Evolutionary conservation across 1,139 yeast species (phyloP), one percentile per base, ranked within the genome.

Genomic region (Zygosaccharomyces pseudobailii): DNA sequence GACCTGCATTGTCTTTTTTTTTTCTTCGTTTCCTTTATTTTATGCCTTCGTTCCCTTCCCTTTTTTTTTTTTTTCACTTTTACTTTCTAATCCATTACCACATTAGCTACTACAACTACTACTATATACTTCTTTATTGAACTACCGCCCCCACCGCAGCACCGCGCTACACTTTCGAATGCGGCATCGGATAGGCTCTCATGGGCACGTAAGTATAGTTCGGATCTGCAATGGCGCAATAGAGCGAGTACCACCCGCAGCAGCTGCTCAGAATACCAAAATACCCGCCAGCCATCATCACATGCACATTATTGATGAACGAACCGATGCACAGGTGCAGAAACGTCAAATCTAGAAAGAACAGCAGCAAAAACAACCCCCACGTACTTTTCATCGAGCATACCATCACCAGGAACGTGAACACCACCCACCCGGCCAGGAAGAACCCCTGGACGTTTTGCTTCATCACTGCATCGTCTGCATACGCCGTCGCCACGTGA

Each of bases 221-320:
- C 7, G 69, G 67, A 49, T 75, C 80, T 25, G 87, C 84, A 42
- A 83, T 70, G 73, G 87, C 87, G 19, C 88, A 87, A 56, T 79
- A 84, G 8, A 87, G 84, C 42, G 70, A 68, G 63, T 75, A 83
- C 71, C 83, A 82, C 4, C 87, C 92, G 41, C 76, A 61, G 36
- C 79, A 68, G 5, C 85, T 78, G 17, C 85, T 75, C 39, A 83
- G 61, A 31, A 83, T 68, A 25, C 88, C 87, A 56, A 81, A 67
- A 40, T 80, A 81, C 36, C 90, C 92, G 51, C 87, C 90, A n/a
- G 87, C 88, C 59, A 76, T 78, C 39, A 71, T 69, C 5, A 74
- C 69, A 17, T 70, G 69, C 5, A 69, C 72, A 17, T 70, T 69
- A 3, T 72, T 75, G n/a, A 74, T 66, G 56, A 82, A 77, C 44